Base-by-base conservation (phyloP, 2,329 filamentous ascomycete genomes). In the Colletotrichum spaethianum region DNA sequence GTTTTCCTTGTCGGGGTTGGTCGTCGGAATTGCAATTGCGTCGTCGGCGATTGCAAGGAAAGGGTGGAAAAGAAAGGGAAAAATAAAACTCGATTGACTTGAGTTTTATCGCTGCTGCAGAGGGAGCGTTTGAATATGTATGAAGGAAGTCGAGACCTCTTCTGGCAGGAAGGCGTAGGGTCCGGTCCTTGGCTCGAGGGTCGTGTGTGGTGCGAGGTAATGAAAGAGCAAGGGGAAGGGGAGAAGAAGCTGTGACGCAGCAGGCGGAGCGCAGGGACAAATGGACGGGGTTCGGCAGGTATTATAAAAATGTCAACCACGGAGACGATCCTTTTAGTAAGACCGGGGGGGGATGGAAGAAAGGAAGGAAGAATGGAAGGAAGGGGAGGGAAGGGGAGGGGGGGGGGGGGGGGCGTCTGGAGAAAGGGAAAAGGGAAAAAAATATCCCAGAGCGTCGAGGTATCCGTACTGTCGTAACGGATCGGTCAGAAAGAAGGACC, bases 231-330 rank as follows among this genome's bases (percentile, higher is more conserved):
- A 72, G 65, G 65, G 65, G 56, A 53, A 64, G 59, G 38, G 67
- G 56, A 56, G 48, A 72, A 63, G 69, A 60, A 69, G 59, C 65
- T 72, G 69, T 69, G 65, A 72, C 69, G 65, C 69, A 69, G 68
- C 56, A 67, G 46, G 59, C 69, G 65, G 65, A 72, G 59, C 50
- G 65, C 65, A 72, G 59, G 69, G 69, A 72, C 69, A 44, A 64
- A 57, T 56, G 40, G 69, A 69, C 65, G 69, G 69, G 65, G 69
- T 64, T 72, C 69, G 69, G 65, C 69, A 72, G 70, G 70, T 72
- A 46, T 72, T 72, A 69, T 72, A 72, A 70, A 72, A 72, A 64
- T 72, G 69, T 72, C 69, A 72, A 72, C 65, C 69, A 59, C 65
- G 70, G 70, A 70, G 65, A 64, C 65, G 70, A 72, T 72, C 70